phyloP scores from a whole-genome alignment of 108 stramenopile species.

The Chaetoceros muelleri region DNA sequence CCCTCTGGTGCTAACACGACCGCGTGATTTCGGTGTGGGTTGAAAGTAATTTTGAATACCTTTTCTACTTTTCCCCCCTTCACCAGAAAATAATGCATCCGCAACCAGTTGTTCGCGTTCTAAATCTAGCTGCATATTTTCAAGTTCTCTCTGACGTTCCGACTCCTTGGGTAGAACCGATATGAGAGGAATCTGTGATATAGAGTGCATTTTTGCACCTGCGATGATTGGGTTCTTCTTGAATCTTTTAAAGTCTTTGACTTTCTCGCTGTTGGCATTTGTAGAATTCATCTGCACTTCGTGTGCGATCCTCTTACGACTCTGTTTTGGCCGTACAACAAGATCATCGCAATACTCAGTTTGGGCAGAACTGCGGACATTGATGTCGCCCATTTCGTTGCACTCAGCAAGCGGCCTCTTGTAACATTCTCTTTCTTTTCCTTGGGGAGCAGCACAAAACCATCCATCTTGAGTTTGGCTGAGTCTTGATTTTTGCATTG shows the following conservation, averaged over 20 bases:
- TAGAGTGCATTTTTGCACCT: neutral
- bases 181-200: conserved; percentile 13
- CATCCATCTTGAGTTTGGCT: neutral
- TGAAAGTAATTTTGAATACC: neutral
- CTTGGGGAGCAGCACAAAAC: neutral
- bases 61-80: conserved; percentile 4
- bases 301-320: no score
- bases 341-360: no score
- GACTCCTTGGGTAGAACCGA: conserved; percentile 34
- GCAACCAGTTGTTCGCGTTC: conserved; percentile 30
- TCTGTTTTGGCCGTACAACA: no score
- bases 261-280: no score
- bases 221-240: neutral
- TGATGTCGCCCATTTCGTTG: no score
- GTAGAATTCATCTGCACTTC: no score
- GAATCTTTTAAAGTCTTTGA: neutral
- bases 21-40: no score
- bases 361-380: no score
- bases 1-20: no score
- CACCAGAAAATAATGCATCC: conserved; percentile 31
- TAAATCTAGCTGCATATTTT: conserved; percentile 21
- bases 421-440: neutral
- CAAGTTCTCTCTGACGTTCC: conserved; percentile 30
- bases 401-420: no score
- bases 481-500: no score